phyloP scores from a whole-genome alignment of 1,139 yeast genomes.

The Taiozyma sp. region DNA sequence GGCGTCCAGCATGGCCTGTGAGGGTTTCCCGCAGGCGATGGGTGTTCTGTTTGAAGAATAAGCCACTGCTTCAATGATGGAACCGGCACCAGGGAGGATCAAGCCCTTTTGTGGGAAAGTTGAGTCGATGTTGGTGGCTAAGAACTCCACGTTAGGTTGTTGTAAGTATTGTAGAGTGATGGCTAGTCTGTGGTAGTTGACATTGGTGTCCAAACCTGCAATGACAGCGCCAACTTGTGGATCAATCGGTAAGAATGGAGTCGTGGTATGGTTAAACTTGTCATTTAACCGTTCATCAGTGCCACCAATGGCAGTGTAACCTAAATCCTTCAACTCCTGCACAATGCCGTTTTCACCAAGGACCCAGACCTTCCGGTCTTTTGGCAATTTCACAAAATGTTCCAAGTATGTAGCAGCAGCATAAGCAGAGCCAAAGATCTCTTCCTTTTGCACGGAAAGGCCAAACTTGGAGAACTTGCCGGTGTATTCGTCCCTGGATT shows the following conservation, averaged over 20 bases:
- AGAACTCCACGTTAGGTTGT: conserved; percentile 63
- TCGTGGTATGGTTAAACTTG: conserved; percentile 36
- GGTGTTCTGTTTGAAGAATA: conserved; percentile 74
- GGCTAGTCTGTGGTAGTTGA: conserved; percentile 80
- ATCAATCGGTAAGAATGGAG: conserved; percentile 54
- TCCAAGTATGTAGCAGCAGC: conserved; percentile 86
- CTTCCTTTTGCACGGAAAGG: conserved; percentile 59
- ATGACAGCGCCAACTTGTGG: conserved; percentile 80
- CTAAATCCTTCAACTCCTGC: conserved; percentile 63
- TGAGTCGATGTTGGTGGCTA: conserved; percentile 95
- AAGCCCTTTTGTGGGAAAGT: conserved; percentile 89
- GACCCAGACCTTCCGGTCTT: conserved; percentile 76
- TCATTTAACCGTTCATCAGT: conserved; percentile 43
- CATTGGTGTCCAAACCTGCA: conserved; percentile 73
- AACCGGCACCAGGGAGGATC: conserved; percentile 92
- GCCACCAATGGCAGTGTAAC: conserved; percentile 74
- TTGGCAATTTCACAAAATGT: conserved; percentile 68
- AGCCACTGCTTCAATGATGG: conserved; percentile 78
- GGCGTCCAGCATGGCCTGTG: conserved; percentile 85
- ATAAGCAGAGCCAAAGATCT: conserved; percentile 87
- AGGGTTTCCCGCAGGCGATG: conserved; percentile 88
- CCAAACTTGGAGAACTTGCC: conserved; percentile 76
- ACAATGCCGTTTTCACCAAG: conserved; percentile 82
- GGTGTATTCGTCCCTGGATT: conserved; percentile 74
- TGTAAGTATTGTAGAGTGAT: conserved; percentile 77